Evolutionary conservation across 1,284 basidiomycete genomes (phyloP).

Genomic region (Ustilago lituana): DNA sequence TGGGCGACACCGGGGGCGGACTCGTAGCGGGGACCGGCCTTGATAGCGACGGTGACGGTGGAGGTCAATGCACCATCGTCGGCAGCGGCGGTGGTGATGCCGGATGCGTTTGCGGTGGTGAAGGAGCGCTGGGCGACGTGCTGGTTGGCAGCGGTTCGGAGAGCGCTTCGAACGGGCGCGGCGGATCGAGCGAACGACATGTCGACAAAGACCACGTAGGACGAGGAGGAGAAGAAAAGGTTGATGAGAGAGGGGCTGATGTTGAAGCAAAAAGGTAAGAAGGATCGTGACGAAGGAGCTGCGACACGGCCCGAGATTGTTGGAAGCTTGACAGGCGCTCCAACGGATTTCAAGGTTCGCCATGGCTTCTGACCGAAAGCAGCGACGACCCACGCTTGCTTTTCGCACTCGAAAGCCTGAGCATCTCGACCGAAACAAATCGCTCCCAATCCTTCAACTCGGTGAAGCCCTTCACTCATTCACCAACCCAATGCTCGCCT

Average conservation of each 20-base stretch:
- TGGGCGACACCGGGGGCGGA: constrained; percentile 58
- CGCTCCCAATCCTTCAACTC: no score
- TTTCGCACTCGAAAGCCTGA: no score
- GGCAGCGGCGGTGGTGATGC: constrained; percentile 50
- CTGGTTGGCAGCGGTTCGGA: constrained; percentile 31
- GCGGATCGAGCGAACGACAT: constrained; percentile 54
- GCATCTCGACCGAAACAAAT: constrained; percentile 19
- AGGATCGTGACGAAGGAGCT: constrained; percentile 21
- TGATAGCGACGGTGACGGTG: constrained; percentile 61
- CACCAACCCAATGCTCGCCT: no score
- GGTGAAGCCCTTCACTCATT: no score
- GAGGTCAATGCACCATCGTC: constrained; percentile 59
- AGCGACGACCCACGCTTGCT: no score
- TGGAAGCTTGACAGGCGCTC: constrained; percentile 4
- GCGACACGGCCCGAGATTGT: constrained; percentile 3
- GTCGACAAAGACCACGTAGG: constrained; percentile 1
- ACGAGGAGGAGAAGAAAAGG: background rate
- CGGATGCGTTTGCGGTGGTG: constrained; percentile 52
- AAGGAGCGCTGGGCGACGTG: constrained; percentile 37
- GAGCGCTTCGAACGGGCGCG: constrained; percentile 43
- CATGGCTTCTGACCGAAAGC: no score
- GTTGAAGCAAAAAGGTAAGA: constrained; percentile 7
- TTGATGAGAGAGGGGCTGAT: background rate
- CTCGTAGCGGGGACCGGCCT: constrained; percentile 61
- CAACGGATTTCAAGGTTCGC: no score